phyloP scores from a whole-genome alignment of 768 basidiomycete species.

The Sarcodon aspratus region DNA sequence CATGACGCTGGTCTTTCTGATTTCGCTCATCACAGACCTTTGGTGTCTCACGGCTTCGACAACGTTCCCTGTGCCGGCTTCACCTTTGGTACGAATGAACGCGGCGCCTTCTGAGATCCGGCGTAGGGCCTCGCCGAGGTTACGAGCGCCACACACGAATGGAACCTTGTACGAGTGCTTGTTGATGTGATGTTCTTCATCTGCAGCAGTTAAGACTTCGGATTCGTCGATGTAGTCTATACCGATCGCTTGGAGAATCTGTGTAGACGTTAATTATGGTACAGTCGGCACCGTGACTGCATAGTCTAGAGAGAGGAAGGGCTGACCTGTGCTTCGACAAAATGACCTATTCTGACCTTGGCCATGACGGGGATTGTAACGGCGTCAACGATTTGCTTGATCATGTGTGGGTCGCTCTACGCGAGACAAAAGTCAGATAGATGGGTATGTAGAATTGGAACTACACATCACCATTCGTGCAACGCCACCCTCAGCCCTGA shows the following conservation, averaged over 20 bases:
- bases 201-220: slow-evolving; percentile 91
- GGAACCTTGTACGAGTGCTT: slow-evolving; percentile 94
- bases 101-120: slow-evolving; percentile 97
- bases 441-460: slow-evolving; percentile 4
- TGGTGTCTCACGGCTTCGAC: slow-evolving; percentile 93
- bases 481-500: slow-evolving; percentile 85
- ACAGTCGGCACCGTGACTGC: neutral
- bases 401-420: slow-evolving; percentile 90
- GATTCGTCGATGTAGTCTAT: slow-evolving; percentile 97
- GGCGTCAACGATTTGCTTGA: slow-evolving; percentile 89
- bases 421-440: neutral
- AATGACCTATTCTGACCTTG: slow-evolving; percentile 93
- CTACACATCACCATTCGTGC: slow-evolving; percentile 70
- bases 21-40: slow-evolving; percentile 73
- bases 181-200: slow-evolving; percentile 94
- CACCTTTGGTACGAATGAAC: slow-evolving; percentile 97
- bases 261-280: neutral
- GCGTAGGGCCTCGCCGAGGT: slow-evolving; percentile 92
- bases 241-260: slow-evolving; percentile 91
- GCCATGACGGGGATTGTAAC: slow-evolving; percentile 98
- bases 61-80: slow-evolving; percentile 82
- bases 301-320: neutral
- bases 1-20: slow-evolving; percentile 80
- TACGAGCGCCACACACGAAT: slow-evolving; percentile 92
- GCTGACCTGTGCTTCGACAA: slow-evolving; percentile 86